Evolutionary conservation across 202 grass and related monocot genomes (phyloP).

Genomic region (Brachypodium distachyon): DNA sequence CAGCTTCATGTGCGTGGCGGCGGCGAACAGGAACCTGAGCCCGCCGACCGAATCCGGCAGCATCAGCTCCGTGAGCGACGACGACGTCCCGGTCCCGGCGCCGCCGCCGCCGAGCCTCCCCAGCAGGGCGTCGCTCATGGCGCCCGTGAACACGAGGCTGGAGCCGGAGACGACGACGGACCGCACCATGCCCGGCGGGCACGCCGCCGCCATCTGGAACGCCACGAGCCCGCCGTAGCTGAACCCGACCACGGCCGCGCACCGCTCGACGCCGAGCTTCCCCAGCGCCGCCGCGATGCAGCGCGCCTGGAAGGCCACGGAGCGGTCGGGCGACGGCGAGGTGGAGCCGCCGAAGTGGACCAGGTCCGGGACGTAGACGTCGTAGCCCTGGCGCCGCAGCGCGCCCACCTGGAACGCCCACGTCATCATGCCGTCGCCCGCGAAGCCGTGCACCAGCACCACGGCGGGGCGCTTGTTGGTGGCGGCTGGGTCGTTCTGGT

Average conservation of each 20-base stretch:
- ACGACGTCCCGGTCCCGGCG: too few relatives aligned
- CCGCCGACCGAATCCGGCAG: constrained; percentile 15
- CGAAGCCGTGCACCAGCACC: too few relatives aligned
- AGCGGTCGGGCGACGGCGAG: not conserved
- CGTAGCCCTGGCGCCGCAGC: not conserved
- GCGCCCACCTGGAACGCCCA: not conserved
- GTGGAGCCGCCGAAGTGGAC: not conserved
- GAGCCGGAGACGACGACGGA: not conserved
- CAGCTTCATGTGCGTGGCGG: not conserved
- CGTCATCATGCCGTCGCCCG: too few relatives aligned
- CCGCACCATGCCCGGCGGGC: constrained; percentile 19
- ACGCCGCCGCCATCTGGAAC: constrained; percentile 32
- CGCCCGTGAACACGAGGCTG: not conserved
- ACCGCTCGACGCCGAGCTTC: constrained; percentile 28
- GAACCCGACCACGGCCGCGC: constrained; percentile 34
- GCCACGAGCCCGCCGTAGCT: constrained; percentile 49
- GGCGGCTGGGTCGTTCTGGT: too few relatives aligned
- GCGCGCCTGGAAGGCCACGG: constrained; percentile 30
- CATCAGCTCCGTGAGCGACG: constrained; percentile 19
- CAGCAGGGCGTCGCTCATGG: constrained; percentile 1
- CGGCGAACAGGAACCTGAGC: constrained; percentile 11
- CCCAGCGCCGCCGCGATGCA: constrained; percentile 27
- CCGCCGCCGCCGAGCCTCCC: constrained; percentile 4
- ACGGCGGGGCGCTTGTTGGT: too few relatives aligned
- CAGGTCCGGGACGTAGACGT: not conserved